Base-by-base conservation (phyloP, 1,284 basidiomycete genomes). In the Papiliotrema nemorosa region DNA sequence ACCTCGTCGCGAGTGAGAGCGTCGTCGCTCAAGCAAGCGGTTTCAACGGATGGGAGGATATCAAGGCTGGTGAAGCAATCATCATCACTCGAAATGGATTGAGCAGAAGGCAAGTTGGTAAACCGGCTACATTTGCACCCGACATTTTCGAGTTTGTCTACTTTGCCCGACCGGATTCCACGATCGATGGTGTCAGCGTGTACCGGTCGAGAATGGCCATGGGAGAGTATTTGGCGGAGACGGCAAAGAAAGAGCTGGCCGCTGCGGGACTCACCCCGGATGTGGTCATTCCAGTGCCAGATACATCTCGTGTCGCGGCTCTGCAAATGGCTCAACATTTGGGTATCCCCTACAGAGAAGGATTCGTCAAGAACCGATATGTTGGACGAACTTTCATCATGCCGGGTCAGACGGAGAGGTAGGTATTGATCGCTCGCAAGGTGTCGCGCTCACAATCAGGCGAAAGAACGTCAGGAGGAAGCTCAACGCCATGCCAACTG, bases 131-230 rank as follows among this genome's bases (percentile, higher is more conserved):
- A 1, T 94, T 94, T 70, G 87, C 92, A 1, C 96, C 96, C n/a
- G 96, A 98, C 77, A 97, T 98, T 64, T 99, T 98, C 70, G 96
- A 99, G 81, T 97, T 85, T 67, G 94, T 99, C 58, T 99, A 99
- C 79, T 93, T 99, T 74, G 92, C 96, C 7, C 86, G 96, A 55
- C 96, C 94, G 2, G 96, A 98, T 78, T 96, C 91, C 18, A 96
- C 97, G 52, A 80, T 99, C 54, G 94, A 99, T 70, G 94, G 96
- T 35, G 85, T 98, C 73, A 92, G 89, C 65, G 96, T 99, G 44
- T 98, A 99, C 76, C 84, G 94, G 49, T 88, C 88, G 67, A 85
- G 96, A 37, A 98, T 99, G 94, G 91, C 93, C 5, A 99, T 99
- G 96, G 96, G 96, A 53, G 94, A 98, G 73, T 84, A 86, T 25